Evolutionary conservation across 1,139 yeast species (phyloP), one percentile per base, ranked within the genome.

Genomic region (Blastobotrys serpentis): DNA sequence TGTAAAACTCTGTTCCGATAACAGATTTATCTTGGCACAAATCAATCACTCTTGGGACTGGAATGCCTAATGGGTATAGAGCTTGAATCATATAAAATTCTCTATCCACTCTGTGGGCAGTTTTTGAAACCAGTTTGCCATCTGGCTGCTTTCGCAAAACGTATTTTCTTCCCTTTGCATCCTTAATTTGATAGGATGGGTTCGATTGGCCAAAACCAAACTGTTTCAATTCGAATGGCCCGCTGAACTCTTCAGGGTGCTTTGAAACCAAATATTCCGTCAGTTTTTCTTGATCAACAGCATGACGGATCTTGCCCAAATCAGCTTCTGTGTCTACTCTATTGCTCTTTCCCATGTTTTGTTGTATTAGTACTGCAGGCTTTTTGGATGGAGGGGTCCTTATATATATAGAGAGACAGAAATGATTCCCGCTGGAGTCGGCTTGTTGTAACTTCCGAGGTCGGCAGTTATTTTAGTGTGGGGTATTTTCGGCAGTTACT

Each of bases 1-100:
- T 54, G 58, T 81, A 79, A 56, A 80, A 80, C 1, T 76, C 90
- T 41, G 85, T 84, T 61, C 87, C 95, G 2, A 82, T 81, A 30
- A 86, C 79, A 18, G 67, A 66, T 2, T 87, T 87, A 42, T 73
- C 72, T 47, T 73, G 72, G 49, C 82, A 81, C 30, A 86, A 64
- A 2, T 85, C 90, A 44, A 85, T 70, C 2, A 86, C 80, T 72
- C 71, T 74, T 0, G 85, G 83, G 44, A 83, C 78, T 18, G 83
- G 81, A 0, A 81, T 80, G 13, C 51, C 50, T 10, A 54, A 50
- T 14, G 65, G 61, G 30, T 46, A 43, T 21, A 54, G 45, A 2
- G 79, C 79, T 46, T 71, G 69, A 32, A 80, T 63, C 59, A 80
- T 72, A 62, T 71, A 72, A 57, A 77, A 80, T 57, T 81, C 86